A percentile compares a stretch with the other conserved stretches of the same genome.
Evolutionary conservation across 805 yeast species (phyloP).

Genomic region (Cyberlindnera mycetangii): DNA sequence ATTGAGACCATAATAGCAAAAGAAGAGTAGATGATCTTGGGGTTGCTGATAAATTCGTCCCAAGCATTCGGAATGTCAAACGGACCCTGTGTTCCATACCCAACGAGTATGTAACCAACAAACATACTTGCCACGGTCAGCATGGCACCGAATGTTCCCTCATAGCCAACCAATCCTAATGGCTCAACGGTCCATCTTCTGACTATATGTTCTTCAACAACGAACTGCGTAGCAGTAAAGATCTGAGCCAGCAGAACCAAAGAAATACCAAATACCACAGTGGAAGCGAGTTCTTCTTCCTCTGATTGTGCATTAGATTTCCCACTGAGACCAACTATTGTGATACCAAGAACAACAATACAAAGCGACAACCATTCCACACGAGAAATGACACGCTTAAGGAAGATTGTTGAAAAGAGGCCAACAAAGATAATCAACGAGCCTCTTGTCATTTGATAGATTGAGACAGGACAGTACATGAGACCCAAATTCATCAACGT

Average conservation of each 20-base stretch:
- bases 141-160: constrained; percentile 63
- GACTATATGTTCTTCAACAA: constrained; percentile 69
- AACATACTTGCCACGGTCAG: constrained; percentile 45
- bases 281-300: constrained; percentile 8
- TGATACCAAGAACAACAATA: constrained; percentile 67
- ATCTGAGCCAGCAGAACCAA: constrained; percentile 59
- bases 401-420: constrained; percentile 59
- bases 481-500: constrained; percentile 76
- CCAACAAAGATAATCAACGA: constrained; percentile 76
- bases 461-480: constrained; percentile 70
- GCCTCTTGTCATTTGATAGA: constrained; percentile 86
- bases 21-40: constrained; percentile 48
- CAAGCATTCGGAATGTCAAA: constrained; percentile 56
- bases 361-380: constrained; percentile 66
- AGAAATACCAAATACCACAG: constrained; percentile 51
- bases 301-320: constrained; percentile 29
- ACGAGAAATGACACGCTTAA: constrained; percentile 51
- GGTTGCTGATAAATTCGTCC: constrained; percentile 43
- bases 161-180: constrained; percentile 64
- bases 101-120: constrained; percentile 39
- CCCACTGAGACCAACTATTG: constrained; percentile 72
- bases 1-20: constrained; percentile 68
- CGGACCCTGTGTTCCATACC: constrained; percentile 36
- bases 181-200: constrained; percentile 54
- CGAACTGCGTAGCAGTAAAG: constrained; percentile 76